Conservation (phyloP, 129 eudicot species). For the Escallonia rubra region DNA sequence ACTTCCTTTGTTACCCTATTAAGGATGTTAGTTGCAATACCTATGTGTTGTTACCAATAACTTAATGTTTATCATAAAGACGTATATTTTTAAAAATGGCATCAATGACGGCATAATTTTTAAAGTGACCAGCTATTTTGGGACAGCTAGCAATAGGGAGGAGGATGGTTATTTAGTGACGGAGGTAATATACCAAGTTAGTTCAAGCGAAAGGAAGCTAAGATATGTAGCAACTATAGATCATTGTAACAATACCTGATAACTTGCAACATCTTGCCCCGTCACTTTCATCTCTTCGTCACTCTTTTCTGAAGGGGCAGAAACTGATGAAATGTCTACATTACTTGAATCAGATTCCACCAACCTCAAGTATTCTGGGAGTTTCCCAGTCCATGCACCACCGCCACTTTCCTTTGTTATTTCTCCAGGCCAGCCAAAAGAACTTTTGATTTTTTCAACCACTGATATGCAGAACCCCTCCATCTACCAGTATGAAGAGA, state of each 20-base stretch:
- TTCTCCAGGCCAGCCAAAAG: constrained; percentile 74
- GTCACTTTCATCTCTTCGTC: constrained; percentile 50
- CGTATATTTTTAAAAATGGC: too few species aligned
- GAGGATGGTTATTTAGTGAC: too few species aligned
- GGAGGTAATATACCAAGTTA: too few species aligned
- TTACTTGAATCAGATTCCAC: constrained; percentile 27
- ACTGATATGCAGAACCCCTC: constrained; percentile 49
- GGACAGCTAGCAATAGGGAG: too few species aligned
- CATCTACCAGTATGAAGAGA: constrained; percentile 27
- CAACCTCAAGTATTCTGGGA: constrained; percentile 49
- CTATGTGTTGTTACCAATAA: too few species aligned
- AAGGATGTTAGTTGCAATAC: too few species aligned
- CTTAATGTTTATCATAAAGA: too few species aligned
- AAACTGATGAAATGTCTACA: constrained; percentile 18
- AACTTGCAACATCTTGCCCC: constrained; percentile 68
- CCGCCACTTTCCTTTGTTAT: constrained; percentile 38
- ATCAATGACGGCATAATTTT: too few species aligned
- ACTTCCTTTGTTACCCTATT: too few species aligned
- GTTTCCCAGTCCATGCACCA: constrained; percentile 74
- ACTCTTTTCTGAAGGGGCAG: constrained; percentile 14
- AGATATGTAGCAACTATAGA: not conserved
- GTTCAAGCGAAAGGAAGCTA: not conserved
- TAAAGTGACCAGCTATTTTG: too few species aligned
- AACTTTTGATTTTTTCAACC: constrained; percentile 51
- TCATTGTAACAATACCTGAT: constrained; percentile 54